Evolutionary conservation across 2,329 filamentous ascomycete species (phyloP).

Genomic region (Penicillium sp.): DNA sequence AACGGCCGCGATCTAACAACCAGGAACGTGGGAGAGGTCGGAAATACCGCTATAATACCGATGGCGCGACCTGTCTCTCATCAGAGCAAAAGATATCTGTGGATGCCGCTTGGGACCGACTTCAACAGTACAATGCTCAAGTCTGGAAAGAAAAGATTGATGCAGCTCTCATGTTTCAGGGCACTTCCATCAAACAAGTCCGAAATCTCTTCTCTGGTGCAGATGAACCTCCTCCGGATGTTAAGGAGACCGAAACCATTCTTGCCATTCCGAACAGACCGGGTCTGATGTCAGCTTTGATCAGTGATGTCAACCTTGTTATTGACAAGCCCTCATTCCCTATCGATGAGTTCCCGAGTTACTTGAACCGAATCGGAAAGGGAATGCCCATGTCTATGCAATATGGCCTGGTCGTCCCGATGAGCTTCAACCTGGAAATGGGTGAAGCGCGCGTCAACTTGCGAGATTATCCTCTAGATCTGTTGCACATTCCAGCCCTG

Average conservation of each 20-base stretch:
- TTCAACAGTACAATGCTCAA: constrained; percentile 78
- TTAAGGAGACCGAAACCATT: constrained; percentile 79
- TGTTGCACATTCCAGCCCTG: constrained; percentile 84
- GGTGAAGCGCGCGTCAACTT: constrained; percentile 83
- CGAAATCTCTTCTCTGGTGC: constrained; percentile 77
- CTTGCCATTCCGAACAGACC: constrained; percentile 82
- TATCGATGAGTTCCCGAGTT: constrained; percentile 74
- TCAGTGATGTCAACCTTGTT: constrained; percentile 79
- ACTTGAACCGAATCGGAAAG: constrained; percentile 88
- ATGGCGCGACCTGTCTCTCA: constrained; percentile 69
- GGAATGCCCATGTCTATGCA: constrained; percentile 90
- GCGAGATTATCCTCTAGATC: constrained; percentile 87
- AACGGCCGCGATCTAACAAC: constrained; percentile 32
- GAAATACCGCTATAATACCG: constrained; percentile 69
- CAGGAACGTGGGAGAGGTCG: constrained; percentile 36
- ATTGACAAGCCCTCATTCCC: constrained; percentile 94
- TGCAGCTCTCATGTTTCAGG: constrained; percentile 65
- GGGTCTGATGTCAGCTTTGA: constrained; percentile 72
- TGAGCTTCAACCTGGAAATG: constrained; percentile 86
- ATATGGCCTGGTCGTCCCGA: constrained; percentile 84
- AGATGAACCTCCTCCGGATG: constrained; percentile 75
- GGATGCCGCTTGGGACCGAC: constrained; percentile 69
- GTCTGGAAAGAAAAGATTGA: constrained; percentile 94
- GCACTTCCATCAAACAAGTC: constrained; percentile 72
- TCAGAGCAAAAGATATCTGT: constrained; percentile 69